Evolutionary conservation across 371 early-diverging fungal species (phyloP).

Genomic region (Aphelidium insulamus): DNA sequence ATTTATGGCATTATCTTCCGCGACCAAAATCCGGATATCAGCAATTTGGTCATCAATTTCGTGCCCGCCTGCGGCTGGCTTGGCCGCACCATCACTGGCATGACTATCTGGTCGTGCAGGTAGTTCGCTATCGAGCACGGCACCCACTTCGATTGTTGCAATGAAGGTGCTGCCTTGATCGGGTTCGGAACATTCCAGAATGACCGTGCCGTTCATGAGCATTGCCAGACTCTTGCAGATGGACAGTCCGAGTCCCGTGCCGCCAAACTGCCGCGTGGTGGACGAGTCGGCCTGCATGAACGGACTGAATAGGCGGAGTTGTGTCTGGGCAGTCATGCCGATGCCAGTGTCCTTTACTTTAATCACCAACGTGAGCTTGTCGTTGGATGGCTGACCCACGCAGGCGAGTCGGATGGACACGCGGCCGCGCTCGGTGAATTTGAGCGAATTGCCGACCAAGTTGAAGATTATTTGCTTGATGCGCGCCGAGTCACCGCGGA

Average conservation of each 20-base stretch:
- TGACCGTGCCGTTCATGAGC: constrained; percentile 13
- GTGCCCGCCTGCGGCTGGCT: constrained; percentile 2
- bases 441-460: constrained; percentile 12
- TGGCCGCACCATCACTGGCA: constrained; percentile 3
- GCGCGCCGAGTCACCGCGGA: constrained; percentile 1
- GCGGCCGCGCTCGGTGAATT: constrained; percentile 10
- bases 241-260: constrained; percentile 19
- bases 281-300: constrained; percentile 32
- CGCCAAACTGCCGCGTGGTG: constrained; percentile 23
- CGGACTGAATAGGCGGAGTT: constrained; percentile 23
- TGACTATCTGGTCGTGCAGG: constrained; percentile 5
- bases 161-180: constrained; percentile 1
- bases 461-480: constrained; percentile 8
- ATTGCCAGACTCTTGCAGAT: constrained; percentile 13
- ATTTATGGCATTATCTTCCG: constrained; percentile 29
- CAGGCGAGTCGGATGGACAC: constrained; percentile 4
- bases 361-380: constrained; percentile 10
- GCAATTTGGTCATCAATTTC: too few species aligned
- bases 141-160: constrained; percentile 1
- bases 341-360: constrained; percentile 34
- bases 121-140: constrained; percentile 5
- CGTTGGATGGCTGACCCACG: constrained; percentile 1
- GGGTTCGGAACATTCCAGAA: constrained; percentile 6
- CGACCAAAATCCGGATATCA: constrained; percentile 14
- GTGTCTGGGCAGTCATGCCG: constrained; percentile 26